Evolutionary conservation across 768 basidiomycete genomes (phyloP).

Genomic region (Strobilomyces echinocephalus): DNA sequence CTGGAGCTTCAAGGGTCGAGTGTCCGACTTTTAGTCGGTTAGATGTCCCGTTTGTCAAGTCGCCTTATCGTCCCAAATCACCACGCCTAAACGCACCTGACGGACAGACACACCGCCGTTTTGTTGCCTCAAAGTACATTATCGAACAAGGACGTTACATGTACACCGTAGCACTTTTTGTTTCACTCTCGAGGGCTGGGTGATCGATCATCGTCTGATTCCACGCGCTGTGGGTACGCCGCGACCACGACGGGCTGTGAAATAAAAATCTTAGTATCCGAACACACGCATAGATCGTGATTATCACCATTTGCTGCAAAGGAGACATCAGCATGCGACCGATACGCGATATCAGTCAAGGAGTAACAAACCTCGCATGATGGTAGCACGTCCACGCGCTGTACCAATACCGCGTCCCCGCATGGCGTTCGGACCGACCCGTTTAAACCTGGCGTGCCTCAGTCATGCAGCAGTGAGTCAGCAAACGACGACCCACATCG

Average conservation of each 20-base stretch:
- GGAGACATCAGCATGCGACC: slow-evolving; percentile 6
- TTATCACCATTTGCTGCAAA: slow-evolving; percentile 69
- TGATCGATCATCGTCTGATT: slow-evolving; percentile 62
- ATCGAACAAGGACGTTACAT: slow-evolving; percentile 14
- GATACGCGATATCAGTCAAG: slow-evolving; percentile 3
- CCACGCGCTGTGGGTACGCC: slow-evolving; percentile 73
- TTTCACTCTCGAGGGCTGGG: neutral
- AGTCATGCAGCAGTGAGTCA: slow-evolving; percentile 5
- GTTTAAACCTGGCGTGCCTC: slow-evolving; percentile 79
- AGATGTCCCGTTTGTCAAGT: neutral
- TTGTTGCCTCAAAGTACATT: neutral
- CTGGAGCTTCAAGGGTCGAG: slow-evolving; percentile 89
- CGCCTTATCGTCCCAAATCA: neutral
- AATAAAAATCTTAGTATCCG: slow-evolving; percentile 11
- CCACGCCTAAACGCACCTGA: neutral
- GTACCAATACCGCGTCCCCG: slow-evolving; percentile 98
- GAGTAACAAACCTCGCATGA: slow-evolving; percentile 81
- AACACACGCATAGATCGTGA: neutral
- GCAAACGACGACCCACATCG: slow-evolving; percentile 66
- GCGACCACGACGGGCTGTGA: slow-evolving; percentile 78
- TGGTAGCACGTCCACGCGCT: slow-evolving; percentile 96
- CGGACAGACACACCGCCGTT: neutral
- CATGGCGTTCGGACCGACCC: slow-evolving; percentile 97
- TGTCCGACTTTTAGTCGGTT: slow-evolving; percentile 67
- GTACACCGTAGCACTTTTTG: slow-evolving; percentile 9